A percentile compares a stretch with the other conserved stretches of the same genome.
These are phyloP conservation scores for Aegilops sharonensis DNA, from an alignment of 176 grass and related monocot species.

Conservation along the genomic window DNA sequence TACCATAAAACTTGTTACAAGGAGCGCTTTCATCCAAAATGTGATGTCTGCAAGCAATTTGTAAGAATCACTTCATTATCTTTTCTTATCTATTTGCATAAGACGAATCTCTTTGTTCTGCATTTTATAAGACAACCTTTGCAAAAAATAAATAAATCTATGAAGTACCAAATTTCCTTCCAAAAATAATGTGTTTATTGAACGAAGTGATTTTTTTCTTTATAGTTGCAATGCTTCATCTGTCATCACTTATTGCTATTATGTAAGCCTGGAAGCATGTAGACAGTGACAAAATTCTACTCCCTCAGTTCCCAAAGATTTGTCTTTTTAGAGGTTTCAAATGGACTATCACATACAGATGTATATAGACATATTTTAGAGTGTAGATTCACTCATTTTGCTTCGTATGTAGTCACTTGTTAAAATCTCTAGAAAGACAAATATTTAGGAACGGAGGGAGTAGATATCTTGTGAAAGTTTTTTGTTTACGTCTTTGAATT, in stretches of 20 bases:
- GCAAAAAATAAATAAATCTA: too few species aligned
- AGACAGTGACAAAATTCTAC: neutral
- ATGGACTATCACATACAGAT: too few species aligned
- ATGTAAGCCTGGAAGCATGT: constrained; percentile 12
- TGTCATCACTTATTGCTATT: neutral
- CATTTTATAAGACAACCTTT: neutral
- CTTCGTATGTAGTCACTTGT: too few species aligned
- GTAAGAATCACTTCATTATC: constrained; percentile 48
- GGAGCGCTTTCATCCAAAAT: constrained; percentile 92
- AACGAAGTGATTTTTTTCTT: neutral
- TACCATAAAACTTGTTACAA: constrained; percentile 92
- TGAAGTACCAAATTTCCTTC: too few species aligned
- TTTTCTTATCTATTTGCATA: constrained; percentile 7
- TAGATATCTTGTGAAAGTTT: neutral
- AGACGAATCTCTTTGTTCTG: neutral
- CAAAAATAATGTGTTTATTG: too few species aligned
- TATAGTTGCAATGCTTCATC: constrained; percentile 14
- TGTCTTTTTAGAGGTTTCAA: too few species aligned
- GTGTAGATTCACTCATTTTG: too few species aligned
- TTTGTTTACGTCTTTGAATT: constrained; percentile 12
- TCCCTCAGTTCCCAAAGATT: too few species aligned
- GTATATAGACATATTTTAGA: too few species aligned
- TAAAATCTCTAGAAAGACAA: too few species aligned
- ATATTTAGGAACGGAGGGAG: too few species aligned
- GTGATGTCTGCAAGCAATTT: constrained; percentile 95